Percentiles rank a stretch among this genome's conserved stretches.
These are phyloP conservation scores for Rhynchosporium secalis DNA, from an alignment of 2,329 filamentous ascomycete species.

Conservation along the genomic window DNA sequence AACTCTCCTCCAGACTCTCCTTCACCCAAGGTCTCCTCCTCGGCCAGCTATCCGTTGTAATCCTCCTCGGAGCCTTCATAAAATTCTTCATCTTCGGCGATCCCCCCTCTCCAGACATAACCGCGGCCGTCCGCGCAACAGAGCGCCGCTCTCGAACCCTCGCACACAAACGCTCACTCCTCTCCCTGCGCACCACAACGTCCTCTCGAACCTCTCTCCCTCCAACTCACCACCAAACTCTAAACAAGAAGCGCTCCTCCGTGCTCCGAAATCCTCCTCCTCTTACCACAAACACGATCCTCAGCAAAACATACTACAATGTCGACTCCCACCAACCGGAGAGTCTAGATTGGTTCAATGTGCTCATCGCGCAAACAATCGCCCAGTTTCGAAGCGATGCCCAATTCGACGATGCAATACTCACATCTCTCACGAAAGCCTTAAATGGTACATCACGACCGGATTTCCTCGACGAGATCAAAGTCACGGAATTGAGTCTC, in stretches of 20 bases:
- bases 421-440: constrained; percentile 79
- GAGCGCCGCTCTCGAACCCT: constrained; percentile 72
- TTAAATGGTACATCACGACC: constrained; percentile 86
- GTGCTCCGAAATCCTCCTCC: constrained; percentile 71
- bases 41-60: constrained; percentile 87
- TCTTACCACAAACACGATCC: constrained; percentile 88
- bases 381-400: constrained; percentile 93
- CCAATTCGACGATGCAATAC: constrained; percentile 85
- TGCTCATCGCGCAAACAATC: constrained; percentile 92
- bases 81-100: constrained; percentile 99
- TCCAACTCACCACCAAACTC: constrained; percentile 39
- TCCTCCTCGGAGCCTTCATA: constrained; percentile 92
- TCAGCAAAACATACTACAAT: constrained; percentile 97
- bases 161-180: constrained; percentile 72
- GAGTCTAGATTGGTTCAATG: constrained; percentile 98
- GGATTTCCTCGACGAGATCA: constrained; percentile 90
- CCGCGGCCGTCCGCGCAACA: constrained; percentile 72
- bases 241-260: constrained; percentile 66
- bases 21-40: constrained; percentile 94
- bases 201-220: constrained; percentile 40
- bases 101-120: constrained; percentile 78
- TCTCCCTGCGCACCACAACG: constrained; percentile 56
- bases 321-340: constrained; percentile 94
- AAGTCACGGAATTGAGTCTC: constrained; percentile 87
- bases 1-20: constrained; percentile 39